Percentiles rank a stretch among this genome's conserved stretches.
Evolutionary conservation across 2,329 filamentous ascomycete species (phyloP).

Genomic region (Cercospora sp.): DNA sequence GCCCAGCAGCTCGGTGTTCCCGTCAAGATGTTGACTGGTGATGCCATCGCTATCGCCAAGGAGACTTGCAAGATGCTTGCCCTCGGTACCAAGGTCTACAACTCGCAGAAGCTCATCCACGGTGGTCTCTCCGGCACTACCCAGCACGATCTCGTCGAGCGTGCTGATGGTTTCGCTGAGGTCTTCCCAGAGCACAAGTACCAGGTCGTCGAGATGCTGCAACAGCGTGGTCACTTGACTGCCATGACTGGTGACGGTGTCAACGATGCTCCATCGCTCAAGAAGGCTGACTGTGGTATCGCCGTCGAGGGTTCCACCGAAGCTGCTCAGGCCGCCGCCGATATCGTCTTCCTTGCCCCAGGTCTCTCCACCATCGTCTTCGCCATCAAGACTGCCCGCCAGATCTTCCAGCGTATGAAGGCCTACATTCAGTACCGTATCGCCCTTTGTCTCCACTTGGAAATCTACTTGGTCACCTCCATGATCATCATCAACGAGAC

Average conservation of each 20-base stretch:
- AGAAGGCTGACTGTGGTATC: constrained; percentile 74
- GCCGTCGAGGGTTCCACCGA: constrained; percentile 71
- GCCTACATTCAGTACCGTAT: constrained; percentile 77
- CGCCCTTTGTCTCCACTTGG: constrained; percentile 70
- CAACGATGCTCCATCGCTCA: constrained; percentile 71
- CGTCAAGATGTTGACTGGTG: constrained; percentile 81
- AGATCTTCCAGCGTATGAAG: constrained; percentile 79
- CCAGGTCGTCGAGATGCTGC: constrained; percentile 73
- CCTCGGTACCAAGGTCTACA: constrained; percentile 77
- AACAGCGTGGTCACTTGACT: constrained; percentile 70
- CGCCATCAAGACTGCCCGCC: constrained; percentile 71
- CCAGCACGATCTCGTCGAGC: constrained; percentile 74
- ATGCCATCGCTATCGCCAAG: constrained; percentile 76
- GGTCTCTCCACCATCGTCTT: constrained; percentile 70
- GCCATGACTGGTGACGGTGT: constrained; percentile 77
- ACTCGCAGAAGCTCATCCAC: constrained; percentile 74
- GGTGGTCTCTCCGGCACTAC: constrained; percentile 71
- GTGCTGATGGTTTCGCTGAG: constrained; percentile 71
- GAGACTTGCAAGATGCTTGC: constrained; percentile 82
- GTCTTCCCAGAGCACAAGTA: constrained; percentile 77
- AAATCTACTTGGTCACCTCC: constrained; percentile 73
- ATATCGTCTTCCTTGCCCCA: constrained; percentile 73
- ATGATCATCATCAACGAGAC: constrained; percentile 82
- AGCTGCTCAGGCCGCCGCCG: constrained; percentile 69
- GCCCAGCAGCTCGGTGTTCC: constrained; percentile 73